Evolutionary conservation across 2,329 filamentous ascomycete species (phyloP).

Genomic region (Torrubiella hemipterigena): DNA sequence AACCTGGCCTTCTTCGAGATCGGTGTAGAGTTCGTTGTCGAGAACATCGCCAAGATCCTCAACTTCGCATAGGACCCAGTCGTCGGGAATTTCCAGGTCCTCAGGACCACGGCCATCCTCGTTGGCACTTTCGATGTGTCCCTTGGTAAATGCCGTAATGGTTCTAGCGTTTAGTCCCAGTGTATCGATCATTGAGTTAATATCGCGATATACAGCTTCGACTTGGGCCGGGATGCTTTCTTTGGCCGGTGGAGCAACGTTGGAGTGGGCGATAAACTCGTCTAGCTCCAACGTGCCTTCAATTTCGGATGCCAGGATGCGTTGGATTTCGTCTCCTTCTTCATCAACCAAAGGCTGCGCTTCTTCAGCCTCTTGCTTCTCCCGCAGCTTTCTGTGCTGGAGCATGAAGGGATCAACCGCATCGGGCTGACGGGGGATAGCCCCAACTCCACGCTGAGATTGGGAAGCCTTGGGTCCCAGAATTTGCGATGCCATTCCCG

Average conservation of each 20-base stretch:
- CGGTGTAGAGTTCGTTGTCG: conserved; percentile 47
- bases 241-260: conserved; percentile 37
- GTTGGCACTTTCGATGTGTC: conserved; percentile 46
- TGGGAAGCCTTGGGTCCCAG: conserved; percentile 27
- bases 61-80: conserved; percentile 69
- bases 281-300: conserved; percentile 51
- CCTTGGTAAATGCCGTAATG: conserved; percentile 53
- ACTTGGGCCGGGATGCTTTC: conserved; percentile 51
- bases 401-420: conserved; percentile 34
- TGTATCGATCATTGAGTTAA: conserved; percentile 90
- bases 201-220: conserved; percentile 62
- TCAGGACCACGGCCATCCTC: conserved; percentile 45
- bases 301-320: conserved; percentile 46
- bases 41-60: conserved; percentile 54
- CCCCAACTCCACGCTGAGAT: conserved; percentile 22
- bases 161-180: conserved; percentile 71
- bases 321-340: conserved; percentile 57
- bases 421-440: conserved; percentile 23
- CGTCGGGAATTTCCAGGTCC: conserved; percentile 56
- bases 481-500: conserved; percentile 44
- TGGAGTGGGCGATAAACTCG: conserved; percentile 54
- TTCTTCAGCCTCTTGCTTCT: conserved; percentile 44
- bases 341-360: conserved; percentile 49
- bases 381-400: conserved; percentile 39
- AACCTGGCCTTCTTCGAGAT: conserved; percentile 57